Evolutionary conservation across 1,139 yeast genomes (phyloP), one percentile per base, ranked within the genome.

Genomic region (Diutina ranongensis): DNA sequence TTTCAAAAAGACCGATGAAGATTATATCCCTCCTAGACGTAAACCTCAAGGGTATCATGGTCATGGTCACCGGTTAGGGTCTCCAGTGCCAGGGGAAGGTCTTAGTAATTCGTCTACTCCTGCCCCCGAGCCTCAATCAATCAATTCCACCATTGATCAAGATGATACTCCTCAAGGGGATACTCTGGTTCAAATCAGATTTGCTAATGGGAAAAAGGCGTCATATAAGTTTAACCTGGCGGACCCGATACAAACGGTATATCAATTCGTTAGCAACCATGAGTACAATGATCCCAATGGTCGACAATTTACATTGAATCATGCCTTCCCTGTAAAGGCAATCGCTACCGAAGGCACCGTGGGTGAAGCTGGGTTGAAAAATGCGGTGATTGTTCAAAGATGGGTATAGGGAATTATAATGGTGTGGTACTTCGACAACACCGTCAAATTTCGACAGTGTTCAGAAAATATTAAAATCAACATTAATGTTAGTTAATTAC

Each of bases 361-460:
- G 44, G 77, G 72, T 47, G 89, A 80, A 35, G 94, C 95, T 3
- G 85, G 86, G 44, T 71, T 87, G 54, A 75, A 76, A 49, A 86
- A 86, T 54, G 78, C 97, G 0, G 96, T 87, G n/a, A 80, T 89
- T 32, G 88, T 89, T 16, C 97, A 89, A 61, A 78, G 94, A 63
- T 83, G 92, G 92, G 28, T 25, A 25, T 25, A 25, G 10, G 28
- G 28, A 7, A 10, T 25, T 10, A 25, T 25, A 25, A 25, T 7
- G 28, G 28, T 25, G 28, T n/a, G n/a, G n/a, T n/a, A n/a, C n/a
- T n/a, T n/a, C n/a, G n/a, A n/a, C n/a, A n/a, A n/a, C n/a, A n/a
- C n/a, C n/a, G n/a, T n/a, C n/a, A n/a, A n/a, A n/a, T n/a, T n/a
- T n/a, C n/a, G n/a, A n/a, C n/a, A n/a, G n/a, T n/a, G n/a, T n/a